Evolutionary conservation across 495 filamentous ascomycete species (phyloP).

Genomic region (Amniculicola lignicola): DNA sequence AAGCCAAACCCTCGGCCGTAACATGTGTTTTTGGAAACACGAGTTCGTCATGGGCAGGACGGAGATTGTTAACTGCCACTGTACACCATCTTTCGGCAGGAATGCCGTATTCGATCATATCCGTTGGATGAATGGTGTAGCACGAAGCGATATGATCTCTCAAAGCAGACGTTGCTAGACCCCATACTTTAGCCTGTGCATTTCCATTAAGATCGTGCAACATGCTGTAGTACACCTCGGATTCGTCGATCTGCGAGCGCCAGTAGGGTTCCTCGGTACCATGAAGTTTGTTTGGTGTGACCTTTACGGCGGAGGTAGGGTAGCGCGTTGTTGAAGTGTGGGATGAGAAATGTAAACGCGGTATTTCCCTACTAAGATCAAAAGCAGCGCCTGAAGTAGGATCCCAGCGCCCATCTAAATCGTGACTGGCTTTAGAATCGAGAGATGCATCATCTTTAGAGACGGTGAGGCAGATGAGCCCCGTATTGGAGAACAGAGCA

Average conservation of each 20-base stretch:
- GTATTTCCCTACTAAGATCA: neutral
- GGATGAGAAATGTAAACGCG: slow-evolving; percentile 20
- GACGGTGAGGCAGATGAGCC: slow-evolving; percentile 12
- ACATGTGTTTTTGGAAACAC: slow-evolving; percentile 2
- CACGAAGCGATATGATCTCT: slow-evolving; percentile 44
- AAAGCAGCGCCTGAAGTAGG: slow-evolving; percentile 26
- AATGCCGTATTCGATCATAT: slow-evolving; percentile 53
- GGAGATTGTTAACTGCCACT: slow-evolving; percentile 42
- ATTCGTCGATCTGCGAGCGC: slow-evolving; percentile 23
- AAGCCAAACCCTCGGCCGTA: slow-evolving; percentile 18
- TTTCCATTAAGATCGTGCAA: slow-evolving; percentile 48
- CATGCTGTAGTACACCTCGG: slow-evolving; percentile 42
- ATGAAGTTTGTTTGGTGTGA: neutral
- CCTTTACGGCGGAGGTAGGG: slow-evolving; percentile 12
- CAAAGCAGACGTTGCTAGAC: slow-evolving; percentile 44
- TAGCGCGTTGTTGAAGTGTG: slow-evolving; percentile 11
- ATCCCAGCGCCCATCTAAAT: slow-evolving; percentile 28
- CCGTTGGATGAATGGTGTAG: slow-evolving; percentile 50
- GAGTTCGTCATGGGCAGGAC: slow-evolving; percentile 2
- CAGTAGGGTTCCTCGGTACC: slow-evolving; percentile 10
- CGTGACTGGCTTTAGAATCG: neutral
- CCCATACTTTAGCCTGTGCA: slow-evolving; percentile 49
- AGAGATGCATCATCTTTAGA: slow-evolving; percentile 12
- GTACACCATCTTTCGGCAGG: slow-evolving; percentile 42
- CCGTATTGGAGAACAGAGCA: slow-evolving; percentile 6